Base-by-base conservation (phyloP, 2,329 filamentous ascomycete genomes). In the Mycosphaerella sp. region DNA sequence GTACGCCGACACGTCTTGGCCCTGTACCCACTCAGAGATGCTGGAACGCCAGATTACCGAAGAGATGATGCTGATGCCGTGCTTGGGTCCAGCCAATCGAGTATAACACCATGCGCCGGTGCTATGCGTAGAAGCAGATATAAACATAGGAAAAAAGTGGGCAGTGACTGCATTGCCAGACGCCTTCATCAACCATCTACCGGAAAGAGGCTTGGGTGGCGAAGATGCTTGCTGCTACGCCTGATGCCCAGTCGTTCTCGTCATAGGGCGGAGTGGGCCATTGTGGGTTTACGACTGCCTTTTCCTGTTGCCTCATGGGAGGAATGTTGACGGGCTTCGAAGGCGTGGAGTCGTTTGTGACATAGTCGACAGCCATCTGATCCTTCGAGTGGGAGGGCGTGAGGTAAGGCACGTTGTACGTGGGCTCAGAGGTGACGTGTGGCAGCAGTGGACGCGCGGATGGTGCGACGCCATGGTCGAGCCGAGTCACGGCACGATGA, bases 201-300 rank as follows among this genome's bases (percentile, higher is more conserved):
- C 63, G 62, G 51, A 64, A 69, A 14, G 64, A 62, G 31, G 79
- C 84, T 59, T 86, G 81, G 50, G 85, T 85, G 50, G 86, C 85
- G 76, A 87, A 86, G 62, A 91, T 90, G 72, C 86, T 90, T 5
- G 88, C 86, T 9, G 89, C 83, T 31, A 89, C 87, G 41, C 87
- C 85, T 7, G 86, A 83, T 14, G 86, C 89, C 92, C 91, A 97
- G 69, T 95, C 91, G 59, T 85, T 84, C 64, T 95, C 91, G 66
- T 95, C 91, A 63, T 96, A 95, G 3, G 93, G 92, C 21, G 93
- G 93, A 12, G 93, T 97, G 2, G 91, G 92, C 86, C 91, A 96
- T 73, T 95, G 93, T 39, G 83, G 78, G 51, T 78, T 68, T 34
- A 68, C 72, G 21, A 76, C 73, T 52, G 74, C 67, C 51, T 77